Evolutionary conservation across 1,284 basidiomycete genomes (phyloP).

Genomic region (Fomitiporia mediterranea): DNA sequence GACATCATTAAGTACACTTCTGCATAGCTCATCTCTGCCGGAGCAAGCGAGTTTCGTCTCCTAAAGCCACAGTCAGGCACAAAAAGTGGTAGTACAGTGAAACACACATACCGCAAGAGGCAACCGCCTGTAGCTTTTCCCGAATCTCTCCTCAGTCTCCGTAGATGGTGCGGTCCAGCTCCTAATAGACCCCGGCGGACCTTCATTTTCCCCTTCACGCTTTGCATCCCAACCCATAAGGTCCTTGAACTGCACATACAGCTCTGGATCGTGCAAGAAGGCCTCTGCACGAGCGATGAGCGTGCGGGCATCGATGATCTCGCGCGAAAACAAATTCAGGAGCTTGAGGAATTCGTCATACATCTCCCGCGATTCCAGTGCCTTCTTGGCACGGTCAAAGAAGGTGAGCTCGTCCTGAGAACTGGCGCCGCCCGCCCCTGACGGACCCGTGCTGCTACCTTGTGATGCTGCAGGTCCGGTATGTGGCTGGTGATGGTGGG

Average conservation of each 20-base stretch:
- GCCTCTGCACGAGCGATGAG: constrained; percentile 77
- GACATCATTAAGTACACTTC: constrained; percentile 93
- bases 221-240: constrained; percentile 77
- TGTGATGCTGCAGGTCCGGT: constrained; percentile 23
- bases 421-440: constrained; percentile 25
- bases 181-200: constrained; percentile 72
- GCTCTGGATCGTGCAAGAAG: constrained; percentile 79
- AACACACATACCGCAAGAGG: constrained; percentile 70
- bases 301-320: constrained; percentile 84
- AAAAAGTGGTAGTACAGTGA: constrained; percentile 10
- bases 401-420: constrained; percentile 87
- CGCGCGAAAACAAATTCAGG: constrained; percentile 76
- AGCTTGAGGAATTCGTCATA: constrained; percentile 86
- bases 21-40: constrained; percentile 91
- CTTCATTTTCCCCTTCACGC: constrained; percentile 63
- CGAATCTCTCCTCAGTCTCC: constrained; percentile 62
- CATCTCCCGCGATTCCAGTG: constrained; percentile 65
- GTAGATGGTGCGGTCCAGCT: constrained; percentile 58
- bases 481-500: constrained; percentile 17
- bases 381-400: constrained; percentile 87
- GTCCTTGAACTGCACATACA: constrained; percentile 85
- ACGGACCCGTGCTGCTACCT: constrained; percentile 27
- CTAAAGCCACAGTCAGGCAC: constrained; percentile 36
- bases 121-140: constrained; percentile 89
- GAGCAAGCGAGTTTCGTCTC: constrained; percentile 91